These are phyloP conservation scores for Fonsecaea erecta DNA, from an alignment of 2,329 filamentous ascomycete genomes.

Conservation along the genomic window DNA sequence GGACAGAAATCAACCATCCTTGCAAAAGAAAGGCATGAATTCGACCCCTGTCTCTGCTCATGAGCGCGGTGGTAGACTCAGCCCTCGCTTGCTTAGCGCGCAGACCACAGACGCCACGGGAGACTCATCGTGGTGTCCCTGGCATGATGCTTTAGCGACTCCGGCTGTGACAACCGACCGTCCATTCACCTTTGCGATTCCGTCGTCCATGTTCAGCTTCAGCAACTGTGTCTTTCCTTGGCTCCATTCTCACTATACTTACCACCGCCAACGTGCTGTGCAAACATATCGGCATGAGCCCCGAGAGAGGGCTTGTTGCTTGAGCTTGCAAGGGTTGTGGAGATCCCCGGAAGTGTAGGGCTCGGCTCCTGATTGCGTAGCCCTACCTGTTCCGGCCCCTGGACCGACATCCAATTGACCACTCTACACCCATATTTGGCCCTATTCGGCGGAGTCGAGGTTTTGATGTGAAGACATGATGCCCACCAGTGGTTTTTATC, in stretches of 20 bases:
- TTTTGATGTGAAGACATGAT: conserved; percentile 5
- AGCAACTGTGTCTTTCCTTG: neutral
- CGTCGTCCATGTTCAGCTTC: neutral
- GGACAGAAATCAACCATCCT: neutral
- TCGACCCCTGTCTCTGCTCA: neutral
- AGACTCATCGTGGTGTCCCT: neutral
- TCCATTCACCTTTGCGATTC: neutral
- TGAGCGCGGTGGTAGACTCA: neutral
- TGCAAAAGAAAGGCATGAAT: neutral
- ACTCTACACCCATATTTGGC: neutral
- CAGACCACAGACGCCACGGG: neutral
- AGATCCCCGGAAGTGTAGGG: neutral
- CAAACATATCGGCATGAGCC: neutral
- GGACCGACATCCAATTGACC: neutral
- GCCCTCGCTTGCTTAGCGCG: neutral
- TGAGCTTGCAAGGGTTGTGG: neutral
- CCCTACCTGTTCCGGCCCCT: neutral
- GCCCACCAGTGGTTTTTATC: neutral
- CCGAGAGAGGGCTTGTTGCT: neutral
- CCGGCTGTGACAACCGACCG: neutral
- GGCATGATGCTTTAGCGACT: neutral
- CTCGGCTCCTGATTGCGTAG: neutral
- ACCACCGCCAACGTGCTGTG: neutral
- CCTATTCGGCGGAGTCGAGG: neutral
- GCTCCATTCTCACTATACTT: neutral